Conservation (phyloP, 805 yeast genomes). For the Sporopachydermia quercuum region DNA sequence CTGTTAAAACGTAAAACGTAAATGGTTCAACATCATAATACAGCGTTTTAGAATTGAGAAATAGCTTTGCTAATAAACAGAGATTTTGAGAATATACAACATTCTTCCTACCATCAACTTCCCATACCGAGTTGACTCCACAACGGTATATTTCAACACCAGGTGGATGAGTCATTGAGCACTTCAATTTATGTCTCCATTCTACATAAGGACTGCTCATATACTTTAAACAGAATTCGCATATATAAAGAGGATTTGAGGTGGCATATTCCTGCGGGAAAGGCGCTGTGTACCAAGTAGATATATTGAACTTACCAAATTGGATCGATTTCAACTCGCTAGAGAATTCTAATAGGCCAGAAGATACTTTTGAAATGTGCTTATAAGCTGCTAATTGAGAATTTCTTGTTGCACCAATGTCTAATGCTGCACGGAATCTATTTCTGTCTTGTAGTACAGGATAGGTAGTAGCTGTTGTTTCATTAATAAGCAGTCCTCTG, state of each 20-base stretch:
- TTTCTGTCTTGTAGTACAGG: too few relatives aligned
- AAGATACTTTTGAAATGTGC: slow-evolving; percentile 11
- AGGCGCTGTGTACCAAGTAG: slow-evolving; percentile 88
- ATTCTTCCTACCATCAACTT: slow-evolving; percentile 81
- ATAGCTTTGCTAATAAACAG: slow-evolving; percentile 79
- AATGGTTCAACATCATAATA: slow-evolving; percentile 95
- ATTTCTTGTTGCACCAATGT: neutral
- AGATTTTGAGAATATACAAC: slow-evolving; percentile 76
- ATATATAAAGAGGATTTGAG: slow-evolving; percentile 49
- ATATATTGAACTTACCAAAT: slow-evolving; percentile 59
- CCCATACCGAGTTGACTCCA: slow-evolving; percentile 60
- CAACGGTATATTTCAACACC: slow-evolving; percentile 85
- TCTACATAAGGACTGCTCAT: slow-evolving; percentile 53
- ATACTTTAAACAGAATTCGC: slow-evolving; percentile 76
- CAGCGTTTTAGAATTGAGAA: slow-evolving; percentile 79
- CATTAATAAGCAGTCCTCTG: neutral
- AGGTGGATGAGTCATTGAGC: slow-evolving; percentile 64
- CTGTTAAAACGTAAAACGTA: slow-evolving; percentile 74
- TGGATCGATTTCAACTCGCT: slow-evolving; percentile 47
- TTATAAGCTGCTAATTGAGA: slow-evolving; percentile 6
- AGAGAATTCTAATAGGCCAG: slow-evolving; percentile 14
- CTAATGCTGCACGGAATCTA: slow-evolving; percentile 6
- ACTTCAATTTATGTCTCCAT: slow-evolving; percentile 61
- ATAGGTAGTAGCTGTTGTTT: neutral
- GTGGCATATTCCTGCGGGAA: slow-evolving; percentile 76